Evolutionary conservation across 192 early-diverging fungal species (phyloP), one percentile per base, ranked within the genome.

Genomic region (Backusella macrospora): DNA sequence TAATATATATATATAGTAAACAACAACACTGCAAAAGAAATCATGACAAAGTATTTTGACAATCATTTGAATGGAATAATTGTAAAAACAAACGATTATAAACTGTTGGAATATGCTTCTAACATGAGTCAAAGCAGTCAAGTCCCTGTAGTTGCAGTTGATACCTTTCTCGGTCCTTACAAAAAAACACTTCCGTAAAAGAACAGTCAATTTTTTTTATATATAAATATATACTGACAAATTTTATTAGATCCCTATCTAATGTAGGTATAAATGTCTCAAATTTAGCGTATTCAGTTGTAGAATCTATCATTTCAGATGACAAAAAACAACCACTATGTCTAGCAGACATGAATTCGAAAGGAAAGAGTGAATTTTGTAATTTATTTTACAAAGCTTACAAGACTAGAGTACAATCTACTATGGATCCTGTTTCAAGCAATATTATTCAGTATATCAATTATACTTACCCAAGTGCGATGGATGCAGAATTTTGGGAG

Each of bases 181-280:
- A 55, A 55, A 55, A 55, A 55, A 55, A 21, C 12, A 55, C 23
- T 55, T 55, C 52, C 18, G 52, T 55, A 55, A 23, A 34, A 21
- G 52, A 55, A 55, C 23, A 26, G 9, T 13, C 23, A 23, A 10
- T 55, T 13, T 12, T 13, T 59, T 23, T 23, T 55, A 23, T 49
- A 49, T 49, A n/a, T 23, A 34, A 1, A 34, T 55, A 12, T 55
- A 55, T 26, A 55, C 52, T 55, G 12, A 55, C 52, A 55, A 55
- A 55, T 55, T 55, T 21, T 55, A 55, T 55, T 68, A 68, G 66
- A 44, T 44, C 15, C 45, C 16, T 68, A 14, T 68, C 71, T 23
- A 72, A 72, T 72, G 71, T 72, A 37, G 71, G 55, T 21, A 37
- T 72, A 23, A 63, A 72, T 42, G 21, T 73, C 18, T 55, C 52